Evolutionary conservation across 2,329 filamentous ascomycete species (phyloP), one percentile per base, ranked within the genome.

Genomic region (Fusarium praegraminearum): DNA sequence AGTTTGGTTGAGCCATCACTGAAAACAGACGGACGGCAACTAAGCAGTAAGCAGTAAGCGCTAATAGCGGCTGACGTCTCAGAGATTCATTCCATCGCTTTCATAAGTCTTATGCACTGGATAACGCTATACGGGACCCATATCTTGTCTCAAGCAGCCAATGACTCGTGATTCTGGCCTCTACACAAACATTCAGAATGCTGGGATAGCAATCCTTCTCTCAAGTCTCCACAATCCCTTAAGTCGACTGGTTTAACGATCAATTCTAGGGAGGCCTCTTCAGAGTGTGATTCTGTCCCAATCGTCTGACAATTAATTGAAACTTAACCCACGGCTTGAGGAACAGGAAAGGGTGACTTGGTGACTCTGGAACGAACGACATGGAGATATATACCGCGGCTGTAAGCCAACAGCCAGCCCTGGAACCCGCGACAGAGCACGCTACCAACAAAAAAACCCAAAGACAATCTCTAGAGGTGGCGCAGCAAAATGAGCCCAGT

Each of bases 251-350:
- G 7, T 40, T 5, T 38, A 35, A 18, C 1, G 32, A 20, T 15
- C 7, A 32, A 9, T 13, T 49, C 15, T 5, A 40, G 20, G 44
- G 61, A 64, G 61, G 61, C 61, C 59, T 64, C 61, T 22, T 7
- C 4, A 20, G 7, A 5, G 1, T 5, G 22, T 15, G 1, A 13
- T 18, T 7, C 7, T 30, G 7, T 13, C 20, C 2, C 20, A 40
- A 43, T 16, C 20, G 8, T 18, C 11, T 3, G 16, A 7, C 16
- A 26, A 35, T 15, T 35, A 6, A 50, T 4, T 15, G 4, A 18
- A 18, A 24, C 16, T 11, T 2, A 7, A 2, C 18, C 10, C 4
- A 8, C 2, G 18, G 16, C 16, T n/a, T 0, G 35, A 5, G 4
- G n/a, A 50, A 22, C 1, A 24, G 35, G 16, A 11, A 10, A 12